Evolutionary conservation across 1,139 yeast species (phyloP).

Genomic region (Debaryomyces sp.): DNA sequence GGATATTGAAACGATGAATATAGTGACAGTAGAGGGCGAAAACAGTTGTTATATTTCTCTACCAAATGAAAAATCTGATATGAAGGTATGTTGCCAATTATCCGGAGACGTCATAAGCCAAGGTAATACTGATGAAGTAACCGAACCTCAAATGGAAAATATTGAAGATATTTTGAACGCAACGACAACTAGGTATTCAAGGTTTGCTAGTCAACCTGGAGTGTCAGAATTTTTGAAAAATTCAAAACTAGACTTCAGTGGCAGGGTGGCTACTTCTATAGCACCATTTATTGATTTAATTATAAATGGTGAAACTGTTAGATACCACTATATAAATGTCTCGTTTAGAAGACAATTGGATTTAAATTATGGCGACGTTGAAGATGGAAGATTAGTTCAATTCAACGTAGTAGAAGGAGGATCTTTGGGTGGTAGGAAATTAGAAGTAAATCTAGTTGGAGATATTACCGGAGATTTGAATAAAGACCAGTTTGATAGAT

Average conservation of each 20-base stretch:
- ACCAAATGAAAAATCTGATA: slow-evolving; percentile 43
- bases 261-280: slow-evolving; percentile 33
- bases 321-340: slow-evolving; percentile 47
- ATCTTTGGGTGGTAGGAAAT: slow-evolving; percentile 51
- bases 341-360: slow-evolving; percentile 49
- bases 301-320: slow-evolving; percentile 36
- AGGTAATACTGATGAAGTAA: slow-evolving; percentile 8
- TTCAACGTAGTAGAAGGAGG: slow-evolving; percentile 60
- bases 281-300: slow-evolving; percentile 40
- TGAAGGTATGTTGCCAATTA: slow-evolving; percentile 47
- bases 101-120: slow-evolving; percentile 35
- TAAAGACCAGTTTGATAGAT: slow-evolving; percentile 25
- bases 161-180: slow-evolving; percentile 24
- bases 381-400: slow-evolving; percentile 37
- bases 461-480: slow-evolving; percentile 26
- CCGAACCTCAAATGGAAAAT: slow-evolving; percentile 7
- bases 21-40: slow-evolving; percentile 54
- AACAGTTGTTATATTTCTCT: slow-evolving; percentile 42
- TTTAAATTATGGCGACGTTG: slow-evolving; percentile 29
- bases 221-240: slow-evolving; percentile 40
- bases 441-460: slow-evolving; percentile 52
- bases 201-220: slow-evolving; percentile 49
- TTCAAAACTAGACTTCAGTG: slow-evolving; percentile 44
- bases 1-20: slow-evolving; percentile 40
- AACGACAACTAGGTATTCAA: slow-evolving; percentile 32